Percentiles rank a stretch among this genome's conserved stretches.
These are phyloP conservation scores for Ophiosphaerella herpotricha DNA, from an alignment of 2,329 filamentous ascomycete species.

Conservation along the genomic window DNA sequence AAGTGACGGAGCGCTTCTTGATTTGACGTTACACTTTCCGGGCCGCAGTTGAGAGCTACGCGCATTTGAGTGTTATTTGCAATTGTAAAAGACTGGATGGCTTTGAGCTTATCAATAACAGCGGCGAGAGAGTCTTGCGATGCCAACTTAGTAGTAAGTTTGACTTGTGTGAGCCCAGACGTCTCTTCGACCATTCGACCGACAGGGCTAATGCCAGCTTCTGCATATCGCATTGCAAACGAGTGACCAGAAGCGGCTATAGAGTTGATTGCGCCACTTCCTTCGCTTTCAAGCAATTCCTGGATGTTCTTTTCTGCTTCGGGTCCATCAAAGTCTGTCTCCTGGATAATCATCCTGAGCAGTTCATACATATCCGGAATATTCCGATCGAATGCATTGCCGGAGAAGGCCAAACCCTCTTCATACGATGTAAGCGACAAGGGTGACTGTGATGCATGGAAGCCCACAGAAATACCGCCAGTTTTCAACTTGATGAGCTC, in stretches of 20 bases:
- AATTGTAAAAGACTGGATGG: conserved; percentile 80
- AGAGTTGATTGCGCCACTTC: conserved; percentile 87
- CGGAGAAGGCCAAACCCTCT: conserved; percentile 83
- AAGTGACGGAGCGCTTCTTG: conserved; percentile 73
- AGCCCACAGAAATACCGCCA: conserved; percentile 82
- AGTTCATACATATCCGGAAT: conserved; percentile 90
- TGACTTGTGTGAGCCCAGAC: conserved; percentile 87
- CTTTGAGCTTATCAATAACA: conserved; percentile 80
- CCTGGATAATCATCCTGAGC: conserved; percentile 75
- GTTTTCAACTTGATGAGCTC: conserved; percentile 96
- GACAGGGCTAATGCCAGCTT: conserved; percentile 74
- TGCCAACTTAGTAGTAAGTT: conserved; percentile 79
- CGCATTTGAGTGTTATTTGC: conserved; percentile 70
- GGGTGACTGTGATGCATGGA: conserved; percentile 81
- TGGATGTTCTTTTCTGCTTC: conserved; percentile 81
- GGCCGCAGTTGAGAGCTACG: conserved; percentile 82
- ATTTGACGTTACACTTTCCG: conserved; percentile 72
- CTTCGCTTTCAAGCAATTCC: conserved; percentile 82
- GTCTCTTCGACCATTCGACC: conserved; percentile 80
- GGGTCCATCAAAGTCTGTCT: conserved; percentile 87
- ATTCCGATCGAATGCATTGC: conserved; percentile 88
- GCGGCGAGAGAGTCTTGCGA: conserved; percentile 74
- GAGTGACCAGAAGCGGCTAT: conserved; percentile 89
- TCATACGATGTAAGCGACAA: conserved; percentile 69
- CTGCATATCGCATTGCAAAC: conserved; percentile 82